phyloP scores from a whole-genome alignment of 208 protist genomes.

The Trypanosoma rangeli region DNA sequence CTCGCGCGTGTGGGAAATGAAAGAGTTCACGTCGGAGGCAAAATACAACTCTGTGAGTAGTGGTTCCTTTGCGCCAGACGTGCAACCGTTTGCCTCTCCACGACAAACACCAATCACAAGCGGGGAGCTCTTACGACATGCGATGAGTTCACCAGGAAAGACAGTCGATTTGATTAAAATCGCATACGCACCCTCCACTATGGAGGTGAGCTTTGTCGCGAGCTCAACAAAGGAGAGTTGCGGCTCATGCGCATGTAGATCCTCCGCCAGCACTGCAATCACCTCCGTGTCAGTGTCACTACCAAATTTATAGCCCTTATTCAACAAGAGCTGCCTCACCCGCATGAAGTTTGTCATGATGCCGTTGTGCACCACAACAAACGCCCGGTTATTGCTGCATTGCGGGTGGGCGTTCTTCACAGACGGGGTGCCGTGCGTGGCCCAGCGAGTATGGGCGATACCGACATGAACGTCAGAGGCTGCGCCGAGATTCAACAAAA shows the following conservation, averaged over 20 bases:
- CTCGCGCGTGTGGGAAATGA: conserved; percentile 90
- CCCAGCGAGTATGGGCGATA: conserved; percentile 98
- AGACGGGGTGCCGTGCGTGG: conserved; percentile 94
- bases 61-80: conserved; percentile 19
- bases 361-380: conserved; percentile 95
- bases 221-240: conserved; percentile 57
- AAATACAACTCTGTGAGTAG: conserved; percentile 86
- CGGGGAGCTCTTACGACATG: conserved; percentile 87
- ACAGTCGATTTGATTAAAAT: conserved; percentile 84
- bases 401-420: conserved; percentile 95
- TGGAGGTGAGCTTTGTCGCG: conserved; percentile 39
- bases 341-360: conserved; percentile 95
- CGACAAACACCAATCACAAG: conserved; percentile 88
- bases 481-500: conserved; percentile 33
- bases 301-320: conserved; percentile 79
- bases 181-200: conserved; percentile 91
- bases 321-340: conserved; percentile 70
- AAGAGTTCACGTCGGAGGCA: conserved; percentile 94
- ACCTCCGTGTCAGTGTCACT: conserved; percentile 96
- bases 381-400: conserved; percentile 63
- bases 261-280: conserved; percentile 89
- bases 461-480: conserved; percentile 51
- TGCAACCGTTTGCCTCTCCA: conserved; percentile 5
- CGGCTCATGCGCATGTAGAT: conserved; percentile 67
- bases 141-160: conserved; percentile 91